Base-by-base conservation (phyloP, 805 yeast genomes). In the Debaryomyces castellii region DNA sequence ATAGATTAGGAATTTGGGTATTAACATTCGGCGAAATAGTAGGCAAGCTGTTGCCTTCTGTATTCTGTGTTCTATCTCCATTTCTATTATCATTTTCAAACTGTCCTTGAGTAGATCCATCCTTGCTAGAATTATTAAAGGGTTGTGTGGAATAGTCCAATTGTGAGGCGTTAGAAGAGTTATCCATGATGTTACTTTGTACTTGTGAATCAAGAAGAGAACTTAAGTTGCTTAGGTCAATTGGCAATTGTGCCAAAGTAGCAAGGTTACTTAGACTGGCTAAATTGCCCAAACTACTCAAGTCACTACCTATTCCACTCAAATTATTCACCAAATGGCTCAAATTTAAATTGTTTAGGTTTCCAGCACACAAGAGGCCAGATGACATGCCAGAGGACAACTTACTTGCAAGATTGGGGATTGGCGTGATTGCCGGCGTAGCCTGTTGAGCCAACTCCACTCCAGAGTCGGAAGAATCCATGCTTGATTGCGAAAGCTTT, bases 241-340 rank as follows among this genome's bases (percentile, higher is more conserved):
- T 60, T 4, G 76, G 76, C 20, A 71, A 54, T 45, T 71, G 74
- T 1, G 77, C 77, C 49, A 72, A 59, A 9, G 69, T 63, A 1
- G 77, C 77, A 40, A 72, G 59, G 46, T 67, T 70, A 28, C 68
- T 61, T 35, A 72, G 56, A 49, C 63, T 69, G 10, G 76, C 72
- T 36, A 71, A 49, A 47, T 64, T 68, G 4, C 73, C 73, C 14
- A 71, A 51, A 18, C 59, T 53, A 43, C 67, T 58, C 35, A 70
- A 51, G 44, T 70, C 73, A 16, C 66, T 63, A 12, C 71, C 67
- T 12, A 67, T 42, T 14, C 66, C 67, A 23, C 69, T 60, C 33
- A 72, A 56, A 47, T 69, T 68, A 52, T 71, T 67, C 6, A 72
- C 74, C 46, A 72, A 60, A 43, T 71, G 76, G 43, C 75, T 67